Base-by-base conservation (phyloP, 2,329 filamentous ascomycete species). In the Penicillium verrucosum region DNA sequence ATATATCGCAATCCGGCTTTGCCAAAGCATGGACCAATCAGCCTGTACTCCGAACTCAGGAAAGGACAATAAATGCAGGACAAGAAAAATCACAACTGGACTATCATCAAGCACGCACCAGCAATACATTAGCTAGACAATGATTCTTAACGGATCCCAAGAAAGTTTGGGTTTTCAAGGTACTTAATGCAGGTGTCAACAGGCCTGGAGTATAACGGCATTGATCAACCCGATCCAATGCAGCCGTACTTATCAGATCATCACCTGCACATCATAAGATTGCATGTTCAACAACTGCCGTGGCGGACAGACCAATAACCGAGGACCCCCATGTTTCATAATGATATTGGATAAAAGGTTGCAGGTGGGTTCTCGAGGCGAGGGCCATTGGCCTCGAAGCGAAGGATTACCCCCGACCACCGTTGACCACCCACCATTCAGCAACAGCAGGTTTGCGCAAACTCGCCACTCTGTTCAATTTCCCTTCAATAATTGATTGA, bases 331-430 rank as follows among this genome's bases (percentile, higher is more conserved):
- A 14, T 40, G 3, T 23, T 23, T 4, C 1, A 40, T 1, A 5
- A 18, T 40, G 7, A 9, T 18, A 23, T 14, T 23, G 11, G 18
- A 14, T 11, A 40, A 0, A 14, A 5, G 18, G 38, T 40, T 40
- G 38, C 6, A 4, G 38, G 18, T 40, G 5, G 38, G 38, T 14
- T 14, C 38, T 40, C 51, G 51, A 53, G 23, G 36, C 51, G 51
- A 53, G 51, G 32, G 11, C 36, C 32, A 21, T 12, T 40, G 42
- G 7, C 32, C 51, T 46, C 42, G 51, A 53, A 53, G 30, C 51
- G 51, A 40, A 40, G 5, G 18, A 40, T 40, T 40, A 40, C 23
- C 5, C 18, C 38, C 38, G 6, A 40, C 11, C 38, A 40, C n/a
- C 2, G 12, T 32, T 21, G 18, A 6, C 37, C 37, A 40, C 37